Evolutionary conservation across 2,329 filamentous ascomycete genomes (phyloP).

Genomic region (Ceratocystis albifundus): DNA sequence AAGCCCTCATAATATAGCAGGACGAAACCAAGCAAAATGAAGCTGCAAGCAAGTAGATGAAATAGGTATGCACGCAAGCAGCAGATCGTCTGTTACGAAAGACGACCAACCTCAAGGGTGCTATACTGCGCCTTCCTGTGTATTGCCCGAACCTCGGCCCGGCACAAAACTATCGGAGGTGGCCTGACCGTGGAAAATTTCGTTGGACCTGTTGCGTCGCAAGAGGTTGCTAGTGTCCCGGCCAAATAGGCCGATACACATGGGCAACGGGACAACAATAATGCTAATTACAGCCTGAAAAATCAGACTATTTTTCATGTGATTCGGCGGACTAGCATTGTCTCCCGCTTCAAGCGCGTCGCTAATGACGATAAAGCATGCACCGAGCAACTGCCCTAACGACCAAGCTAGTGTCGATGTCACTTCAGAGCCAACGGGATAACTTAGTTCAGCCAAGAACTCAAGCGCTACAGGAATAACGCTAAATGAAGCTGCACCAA

Average conservation of each 20-base stretch:
- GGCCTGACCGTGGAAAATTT: slow-evolving; percentile 4
- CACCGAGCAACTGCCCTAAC: slow-evolving; percentile 75
- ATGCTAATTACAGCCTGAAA: slow-evolving; percentile 65
- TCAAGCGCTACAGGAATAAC: slow-evolving; percentile 78
- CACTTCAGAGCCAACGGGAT: slow-evolving; percentile 77
- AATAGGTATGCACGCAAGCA: background rate
- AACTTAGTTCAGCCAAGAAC: slow-evolving; percentile 74
- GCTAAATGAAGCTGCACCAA: slow-evolving; percentile 70
- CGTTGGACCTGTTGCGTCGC: slow-evolving; percentile 7
- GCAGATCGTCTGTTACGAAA: background rate
- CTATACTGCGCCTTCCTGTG: background rate
- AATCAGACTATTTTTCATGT: slow-evolving; percentile 65
- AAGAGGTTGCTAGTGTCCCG: slow-evolving; percentile 32
- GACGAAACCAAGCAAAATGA: background rate
- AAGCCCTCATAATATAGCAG: background rate
- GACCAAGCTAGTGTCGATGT: slow-evolving; percentile 76
- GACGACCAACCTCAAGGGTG: background rate
- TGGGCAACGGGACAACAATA: slow-evolving; percentile 52
- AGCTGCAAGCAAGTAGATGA: background rate
- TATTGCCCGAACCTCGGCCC: background rate
- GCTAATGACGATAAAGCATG: slow-evolving; percentile 70
- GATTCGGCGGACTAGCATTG: slow-evolving; percentile 46
- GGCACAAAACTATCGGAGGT: background rate
- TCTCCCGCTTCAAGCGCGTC: slow-evolving; percentile 54
- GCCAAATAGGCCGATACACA: slow-evolving; percentile 62